These are phyloP conservation scores for Cruciata laevipes DNA, from an alignment of 257 asterid species.

Conservation along the genomic window DNA sequence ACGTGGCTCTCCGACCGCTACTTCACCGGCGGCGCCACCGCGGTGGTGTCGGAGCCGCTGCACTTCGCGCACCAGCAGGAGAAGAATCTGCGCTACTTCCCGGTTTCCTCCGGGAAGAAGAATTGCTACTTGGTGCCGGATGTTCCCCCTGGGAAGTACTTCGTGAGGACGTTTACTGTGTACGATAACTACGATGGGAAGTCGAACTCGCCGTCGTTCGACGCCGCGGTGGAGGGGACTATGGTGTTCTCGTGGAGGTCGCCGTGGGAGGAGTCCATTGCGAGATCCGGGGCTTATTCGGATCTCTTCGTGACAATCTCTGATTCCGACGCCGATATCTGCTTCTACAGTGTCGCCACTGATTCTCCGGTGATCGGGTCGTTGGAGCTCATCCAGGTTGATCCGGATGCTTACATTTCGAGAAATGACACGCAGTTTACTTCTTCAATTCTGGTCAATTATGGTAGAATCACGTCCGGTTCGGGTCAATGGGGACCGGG, in stretches of 20 bases:
- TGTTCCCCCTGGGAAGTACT: constrained; percentile 26
- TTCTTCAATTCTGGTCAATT: constrained; percentile 55
- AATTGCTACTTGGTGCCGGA: constrained; percentile 72
- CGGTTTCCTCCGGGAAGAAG: constrained; percentile 73
- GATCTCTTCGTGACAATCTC: constrained; percentile 60
- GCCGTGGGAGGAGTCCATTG: constrained; percentile 62
- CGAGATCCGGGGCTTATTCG: constrained; percentile 82
- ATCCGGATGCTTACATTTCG: constrained; percentile 43
- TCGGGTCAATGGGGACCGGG: constrained; percentile 95
- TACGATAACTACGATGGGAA: constrained; percentile 87
- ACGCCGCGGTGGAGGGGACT: constrained; percentile 80
- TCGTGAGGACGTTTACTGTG: constrained; percentile 71
- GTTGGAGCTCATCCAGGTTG: constrained; percentile 47
- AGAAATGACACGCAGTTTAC: constrained; percentile 24
- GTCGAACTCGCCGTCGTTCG: constrained; percentile 81
- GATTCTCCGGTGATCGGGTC: constrained; percentile 86
- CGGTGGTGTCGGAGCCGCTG: constrained; percentile 88
- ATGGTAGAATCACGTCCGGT: constrained; percentile 77
- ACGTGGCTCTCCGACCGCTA: constrained; percentile 81
- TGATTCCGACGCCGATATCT: constrained; percentile 47
- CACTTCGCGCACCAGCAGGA: constrained; percentile 66
- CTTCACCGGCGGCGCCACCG: constrained; percentile 66
- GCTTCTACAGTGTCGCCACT: constrained; percentile 95
- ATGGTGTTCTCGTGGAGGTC: constrained; percentile 82
- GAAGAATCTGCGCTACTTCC: constrained; percentile 83